Base-by-base conservation (phyloP, 768 basidiomycete species). In the Mycena haematopus region DNA sequence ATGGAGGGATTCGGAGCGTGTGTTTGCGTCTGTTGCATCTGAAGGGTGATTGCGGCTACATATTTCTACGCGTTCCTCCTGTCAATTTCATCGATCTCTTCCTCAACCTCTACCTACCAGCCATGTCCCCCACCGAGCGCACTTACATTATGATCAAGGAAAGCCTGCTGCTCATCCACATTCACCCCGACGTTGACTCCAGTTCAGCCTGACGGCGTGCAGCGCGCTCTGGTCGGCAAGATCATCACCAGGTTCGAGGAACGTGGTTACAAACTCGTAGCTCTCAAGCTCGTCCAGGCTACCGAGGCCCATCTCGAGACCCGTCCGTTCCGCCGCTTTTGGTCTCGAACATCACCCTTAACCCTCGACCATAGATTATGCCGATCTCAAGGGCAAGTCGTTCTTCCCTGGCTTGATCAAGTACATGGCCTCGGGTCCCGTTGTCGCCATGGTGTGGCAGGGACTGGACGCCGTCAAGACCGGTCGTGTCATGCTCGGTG, bases 101-200 rank as follows among this genome's bases (percentile, higher is more conserved):
- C 61, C 69, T 69, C 64, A 67, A 69, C 70, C 73, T 65, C 69
- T 31, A 31, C 9, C 68, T 53, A n/a, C 25, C 15, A 19, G 76
- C 69, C 75, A 91, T 91, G 90, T 89, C 92, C 69, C 77, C 78
- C 75, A 71, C 68, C 56, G 95, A 98, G 77, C 94, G 93, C 78
- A 96, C 96, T 78, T 98, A 96, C 83, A 99, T 99, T 84, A 98
- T 98, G 96, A 86, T 99, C 90, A 99, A 98, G 95, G 93, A 89
- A 57, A 50, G 72, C 22, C 52, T 29, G 5, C 44, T 24, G 29
- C 55, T 19, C 27, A n/a, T n/a, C 36, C 35, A 33, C 11, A 33
- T 52, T 29, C 17, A 36, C 15, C 22, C 42, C 25, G 47, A 57
- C 47, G 36, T 46, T 62, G 56, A 64, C 58, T 40, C 57, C 33